A percentile compares a stretch with the other conserved stretches of the same genome.
These are phyloP conservation scores for Paraphoma chrysanthemicola DNA, from an alignment of 2,329 filamentous ascomycete species.

Conservation along the genomic window DNA sequence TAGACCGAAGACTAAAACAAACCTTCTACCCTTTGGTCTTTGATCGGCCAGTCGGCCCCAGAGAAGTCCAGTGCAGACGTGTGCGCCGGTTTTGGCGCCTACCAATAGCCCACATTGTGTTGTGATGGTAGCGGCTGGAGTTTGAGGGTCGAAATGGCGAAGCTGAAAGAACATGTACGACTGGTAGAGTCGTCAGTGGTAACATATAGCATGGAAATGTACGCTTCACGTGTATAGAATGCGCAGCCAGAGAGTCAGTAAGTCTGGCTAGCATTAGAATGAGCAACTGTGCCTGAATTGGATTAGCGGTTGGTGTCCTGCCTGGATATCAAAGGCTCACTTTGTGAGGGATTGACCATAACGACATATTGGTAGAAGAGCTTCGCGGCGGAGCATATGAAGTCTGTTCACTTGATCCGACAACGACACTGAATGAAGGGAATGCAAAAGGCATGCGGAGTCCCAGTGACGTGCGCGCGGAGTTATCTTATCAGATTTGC, in stretches of 20 bases:
- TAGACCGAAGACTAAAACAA: constrained; percentile 75
- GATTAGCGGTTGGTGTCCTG: neutral
- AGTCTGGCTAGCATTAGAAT: constrained; percentile 3
- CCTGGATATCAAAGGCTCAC: neutral
- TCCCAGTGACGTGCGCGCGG: neutral
- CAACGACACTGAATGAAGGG: neutral
- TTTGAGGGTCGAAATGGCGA: constrained; percentile 69
- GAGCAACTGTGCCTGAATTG: neutral
- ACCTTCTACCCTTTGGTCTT: constrained; percentile 70
- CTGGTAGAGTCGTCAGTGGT: neutral
- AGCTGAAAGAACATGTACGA: constrained; percentile 86
- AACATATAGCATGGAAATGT: neutral
- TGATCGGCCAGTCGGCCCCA: constrained; percentile 75
- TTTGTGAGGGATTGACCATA: constrained; percentile 1
- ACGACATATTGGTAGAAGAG: neutral
- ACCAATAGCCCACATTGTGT: constrained; percentile 76
- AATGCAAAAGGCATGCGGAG: neutral
- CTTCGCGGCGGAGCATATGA: neutral
- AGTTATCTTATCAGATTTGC: constrained; percentile 1
- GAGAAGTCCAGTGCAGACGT: constrained; percentile 78
- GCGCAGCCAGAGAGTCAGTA: constrained; percentile 1
- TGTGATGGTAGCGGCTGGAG: constrained; percentile 67
- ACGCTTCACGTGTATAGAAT: constrained; percentile 5
- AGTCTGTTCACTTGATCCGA: neutral
- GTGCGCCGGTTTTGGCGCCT: constrained; percentile 76